Conservation (phyloP, 1,139 yeast species). For the Nematodospora anomalae region DNA sequence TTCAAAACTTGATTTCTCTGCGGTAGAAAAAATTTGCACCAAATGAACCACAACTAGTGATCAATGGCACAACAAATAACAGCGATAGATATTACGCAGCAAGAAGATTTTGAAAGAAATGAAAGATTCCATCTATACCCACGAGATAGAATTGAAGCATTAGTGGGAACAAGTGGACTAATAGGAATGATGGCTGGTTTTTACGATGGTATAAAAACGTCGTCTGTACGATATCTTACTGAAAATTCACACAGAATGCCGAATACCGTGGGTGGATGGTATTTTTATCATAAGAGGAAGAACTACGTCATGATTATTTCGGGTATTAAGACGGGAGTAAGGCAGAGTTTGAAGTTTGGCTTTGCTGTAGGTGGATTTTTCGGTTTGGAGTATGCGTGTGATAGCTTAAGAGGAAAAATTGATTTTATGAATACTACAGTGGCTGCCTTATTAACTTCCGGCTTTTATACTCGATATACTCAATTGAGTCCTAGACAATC, state of each 20-base stretch:
- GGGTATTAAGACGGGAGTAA: constrained; percentile 49
- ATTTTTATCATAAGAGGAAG: constrained; percentile 82
- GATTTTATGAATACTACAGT: constrained; percentile 64
- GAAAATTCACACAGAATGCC: constrained; percentile 86
- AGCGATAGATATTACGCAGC: constrained; percentile 1
- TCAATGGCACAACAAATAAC: constrained; percentile 1
- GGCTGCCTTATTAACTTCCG: constrained; percentile 41
- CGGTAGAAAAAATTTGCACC: constrained; percentile 3
- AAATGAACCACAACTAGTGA: not conserved
- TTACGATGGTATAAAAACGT: constrained; percentile 54
- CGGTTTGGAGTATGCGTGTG: constrained; percentile 62
- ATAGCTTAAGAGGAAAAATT: constrained; percentile 48
- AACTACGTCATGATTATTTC: constrained; percentile 68
- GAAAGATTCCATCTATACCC: constrained; percentile 47
- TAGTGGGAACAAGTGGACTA: constrained; percentile 41
- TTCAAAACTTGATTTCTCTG: constrained; percentile 1
- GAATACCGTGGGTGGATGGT: constrained; percentile 81
- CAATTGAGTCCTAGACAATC: constrained; percentile 50
- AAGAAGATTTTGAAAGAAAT: constrained; percentile 20
- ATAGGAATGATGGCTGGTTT: constrained; percentile 68
- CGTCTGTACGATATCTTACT: constrained; percentile 66
- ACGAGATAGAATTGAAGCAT: constrained; percentile 32
- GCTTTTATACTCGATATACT: constrained; percentile 48
- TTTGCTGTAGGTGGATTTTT: constrained; percentile 53
- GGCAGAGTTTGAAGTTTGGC: constrained; percentile 46